These are phyloP conservation scores for Acer saccharum DNA, from an alignment of 345 rosid genomes.

Conservation along the genomic window DNA sequence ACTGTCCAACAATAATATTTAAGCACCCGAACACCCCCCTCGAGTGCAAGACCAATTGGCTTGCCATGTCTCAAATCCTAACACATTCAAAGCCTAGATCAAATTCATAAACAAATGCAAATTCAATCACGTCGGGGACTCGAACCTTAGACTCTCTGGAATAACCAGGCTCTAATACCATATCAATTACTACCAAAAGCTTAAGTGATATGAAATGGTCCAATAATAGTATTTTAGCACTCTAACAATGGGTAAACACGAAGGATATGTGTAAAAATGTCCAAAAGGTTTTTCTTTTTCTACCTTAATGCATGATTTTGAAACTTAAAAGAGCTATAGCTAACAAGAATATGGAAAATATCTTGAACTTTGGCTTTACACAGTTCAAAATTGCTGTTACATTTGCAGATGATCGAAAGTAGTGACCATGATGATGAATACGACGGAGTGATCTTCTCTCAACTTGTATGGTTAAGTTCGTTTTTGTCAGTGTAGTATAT, in stretches of 20 bases:
- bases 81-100: too few relatives aligned
- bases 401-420: slow-evolving; percentile 97
- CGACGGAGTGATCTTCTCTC: slow-evolving; percentile 98
- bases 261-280: background rate
- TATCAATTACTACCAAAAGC: too few relatives aligned
- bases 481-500: slow-evolving; percentile 18
- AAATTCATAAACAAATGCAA: too few relatives aligned
- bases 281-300: background rate
- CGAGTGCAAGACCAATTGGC: too few relatives aligned
- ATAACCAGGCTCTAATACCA: too few relatives aligned
- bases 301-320: background rate
- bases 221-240: too few relatives aligned
- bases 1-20: too few relatives aligned
- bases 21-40: too few relatives aligned
- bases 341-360: background rate
- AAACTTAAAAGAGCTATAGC: background rate
- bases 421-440: slow-evolving; percentile 91
- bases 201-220: too few relatives aligned
- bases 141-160: too few relatives aligned
- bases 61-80: too few relatives aligned
- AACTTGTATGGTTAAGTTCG: slow-evolving; percentile 67
- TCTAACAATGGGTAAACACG: background rate
- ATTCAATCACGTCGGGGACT: too few relatives aligned
- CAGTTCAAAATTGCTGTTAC: slow-evolving; percentile 16
- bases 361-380: background rate